Evolutionary conservation across 805 yeast genomes (phyloP).

Genomic region (Candida jianshihensis): DNA sequence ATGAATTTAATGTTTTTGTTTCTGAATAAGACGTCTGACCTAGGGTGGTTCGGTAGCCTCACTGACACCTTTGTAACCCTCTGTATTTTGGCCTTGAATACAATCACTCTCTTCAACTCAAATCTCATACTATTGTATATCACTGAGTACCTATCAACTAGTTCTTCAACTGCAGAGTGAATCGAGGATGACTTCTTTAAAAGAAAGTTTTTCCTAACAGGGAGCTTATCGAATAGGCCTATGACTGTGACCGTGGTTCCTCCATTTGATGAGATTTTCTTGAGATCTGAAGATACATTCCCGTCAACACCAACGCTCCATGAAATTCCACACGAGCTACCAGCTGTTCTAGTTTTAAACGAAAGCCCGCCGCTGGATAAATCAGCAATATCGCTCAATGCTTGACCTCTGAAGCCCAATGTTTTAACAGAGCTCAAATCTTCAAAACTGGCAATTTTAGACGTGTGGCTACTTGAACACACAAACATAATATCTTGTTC

Average conservation of each 20-base stretch:
- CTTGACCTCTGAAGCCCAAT: conserved; percentile 47
- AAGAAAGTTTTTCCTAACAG: conserved; percentile 27
- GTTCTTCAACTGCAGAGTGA: conserved; percentile 7
- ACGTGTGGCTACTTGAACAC: conserved; percentile 35
- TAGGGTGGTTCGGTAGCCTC: background rate
- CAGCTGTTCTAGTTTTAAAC: conserved; percentile 24
- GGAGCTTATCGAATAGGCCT: conserved; percentile 26
- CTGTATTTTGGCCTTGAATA: background rate
- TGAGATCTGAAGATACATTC: conserved; percentile 33
- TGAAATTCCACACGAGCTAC: conserved; percentile 5
- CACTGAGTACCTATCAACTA: conserved; percentile 27
- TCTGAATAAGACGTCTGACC: background rate
- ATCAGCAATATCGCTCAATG: conserved; percentile 32
- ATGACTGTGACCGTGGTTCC: conserved; percentile 32
- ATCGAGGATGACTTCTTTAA: conserved; percentile 11
- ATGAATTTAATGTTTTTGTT: background rate
- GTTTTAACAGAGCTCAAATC: conserved; percentile 27
- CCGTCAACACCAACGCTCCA: conserved; percentile 4
- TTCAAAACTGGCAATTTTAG: conserved; percentile 27
- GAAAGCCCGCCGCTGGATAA: conserved; percentile 21
- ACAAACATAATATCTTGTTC: conserved; percentile 24
- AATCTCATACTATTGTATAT: conserved; percentile 26
- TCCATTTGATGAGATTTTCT: conserved; percentile 10
- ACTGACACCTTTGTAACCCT: background rate
- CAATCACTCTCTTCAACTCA: conserved; percentile 8